Evolutionary conservation across 164 flowering plant genomes (phyloP), one percentile per base, ranked within the genome.

Genomic region (Aristolochia fimbriata): DNA sequence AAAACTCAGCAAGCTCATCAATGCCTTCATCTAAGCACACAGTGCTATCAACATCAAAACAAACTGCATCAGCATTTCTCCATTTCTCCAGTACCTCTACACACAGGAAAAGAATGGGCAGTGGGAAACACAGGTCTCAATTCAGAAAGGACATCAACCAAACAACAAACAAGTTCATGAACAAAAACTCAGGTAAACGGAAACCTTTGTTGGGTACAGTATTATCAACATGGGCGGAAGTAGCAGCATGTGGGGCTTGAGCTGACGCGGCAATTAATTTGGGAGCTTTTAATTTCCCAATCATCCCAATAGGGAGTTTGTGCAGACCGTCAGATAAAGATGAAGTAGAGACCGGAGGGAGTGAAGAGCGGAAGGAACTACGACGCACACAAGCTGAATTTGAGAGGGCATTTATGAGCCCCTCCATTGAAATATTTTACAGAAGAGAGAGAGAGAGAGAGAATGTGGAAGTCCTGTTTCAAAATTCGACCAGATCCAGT

Each of bases 21-120:
- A 94, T 94, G 20, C 99, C 99, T 67, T 94, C 97, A 68, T 94
- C 99, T 61, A 87, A 6, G 68, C 96, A 91, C 19, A 94, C 99
- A 0, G 99, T 94, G 75, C 99, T 94, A 76, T 94, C 99, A 61
- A 94, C 97, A 71, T 94, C 99, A 65, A 94, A 94, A 81, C 99
- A 94, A 49, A 91, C 96, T 4, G 97, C 96, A 73, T 83, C 75
- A 0, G 79, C 91, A 51, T 60, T 80, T 68, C 71, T 75, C 98
- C 94, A 87, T 8, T 77, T 55, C 55, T 82, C 80, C 58, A 87
- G 85, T 62, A 82, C 80, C 71, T 82, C 97, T 89, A 47, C 3
- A 41, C 46, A 30, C 30, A 51, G 46, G 15, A 2, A 55, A 54
- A 23, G 17, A 22, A 56, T 47, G 9, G 37, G 11, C 16, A 43